Evolutionary conservation across 768 basidiomycete genomes (phyloP).

Genomic region (Candolleomyces eurysporus): DNA sequence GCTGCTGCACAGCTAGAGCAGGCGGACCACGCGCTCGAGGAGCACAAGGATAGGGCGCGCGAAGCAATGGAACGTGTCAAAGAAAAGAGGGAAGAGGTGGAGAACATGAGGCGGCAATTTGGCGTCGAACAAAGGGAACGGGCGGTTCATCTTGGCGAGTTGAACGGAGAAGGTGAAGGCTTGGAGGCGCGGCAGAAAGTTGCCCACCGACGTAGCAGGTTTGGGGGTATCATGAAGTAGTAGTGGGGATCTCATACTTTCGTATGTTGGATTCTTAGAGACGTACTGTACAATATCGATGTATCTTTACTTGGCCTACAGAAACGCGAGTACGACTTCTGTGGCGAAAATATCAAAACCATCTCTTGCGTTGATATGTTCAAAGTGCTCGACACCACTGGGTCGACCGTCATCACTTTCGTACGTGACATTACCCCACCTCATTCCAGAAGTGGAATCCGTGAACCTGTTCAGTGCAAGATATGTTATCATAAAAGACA

Average conservation of each 20-base stretch:
- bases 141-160: slow-evolving; percentile 43
- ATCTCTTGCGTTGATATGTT: slow-evolving; percentile 22
- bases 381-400: slow-evolving; percentile 29
- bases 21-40: slow-evolving; percentile 30
- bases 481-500: background rate
- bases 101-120: slow-evolving; percentile 60
- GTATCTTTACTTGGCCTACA: slow-evolving; percentile 8
- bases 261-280: no score
- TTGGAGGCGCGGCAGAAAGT: background rate
- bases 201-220: background rate
- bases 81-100: slow-evolving; percentile 73
- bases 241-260: no score
- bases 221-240: background rate
- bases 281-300: no score
- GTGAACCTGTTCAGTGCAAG: slow-evolving; percentile 33
- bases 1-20: slow-evolving; percentile 49
- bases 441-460: slow-evolving; percentile 46
- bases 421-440: slow-evolving; percentile 58
- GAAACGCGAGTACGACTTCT: slow-evolving; percentile 41
- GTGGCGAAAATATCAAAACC: slow-evolving; percentile 47
- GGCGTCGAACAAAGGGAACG: slow-evolving; percentile 73
- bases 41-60: slow-evolving; percentile 35
- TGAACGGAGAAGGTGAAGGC: slow-evolving; percentile 26
- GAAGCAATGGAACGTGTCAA: slow-evolving; percentile 61
- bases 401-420: slow-evolving; percentile 46